Evolutionary conservation across 177 flowering plant species (phyloP), one percentile per base, ranked within the genome.

Genomic region (Tripterygium wilfordii): DNA sequence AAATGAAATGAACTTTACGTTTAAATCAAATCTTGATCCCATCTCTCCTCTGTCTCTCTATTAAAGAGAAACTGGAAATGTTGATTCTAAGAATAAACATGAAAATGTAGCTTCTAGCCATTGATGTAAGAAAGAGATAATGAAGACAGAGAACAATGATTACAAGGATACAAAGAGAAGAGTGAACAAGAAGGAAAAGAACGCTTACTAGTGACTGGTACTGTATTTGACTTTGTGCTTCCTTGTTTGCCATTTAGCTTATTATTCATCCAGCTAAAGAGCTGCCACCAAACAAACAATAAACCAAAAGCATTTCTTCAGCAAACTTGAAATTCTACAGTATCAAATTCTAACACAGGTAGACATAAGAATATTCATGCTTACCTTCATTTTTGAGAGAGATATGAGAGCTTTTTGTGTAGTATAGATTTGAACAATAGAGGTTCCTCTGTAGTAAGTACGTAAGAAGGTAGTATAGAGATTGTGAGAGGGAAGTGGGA

Each of bases 211-310:
- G 43, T 36, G 23, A 51, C 21, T 10, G 79, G 31, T 47, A 30
- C 60, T 9, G 56, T 35, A 45, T 52, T 64, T 32, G 67, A 28
- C 40, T 60, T 67, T 36, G 54, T 68, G 40, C 49, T 69, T 26
- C 41, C 75, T 56, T 74, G 69, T 49, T 55, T 68, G 13, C 86
- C 83, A 67, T 51, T 68, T 6, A 88, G 61, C 72, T 80, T 88
- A 44, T 54, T 81, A 33, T 85, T 88, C 84, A 88, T 66, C 91
- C 96, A 82, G 48, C 73, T 36, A 36, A 82, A 66, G 53, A 82
- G 58, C 88, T 82, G 67, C 65, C 57, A 42, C 10, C 31, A 48
- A 51, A 60, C 38, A 41, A 35, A 3, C n/a, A 6, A 36, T 30
- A 35, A 28, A 12, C 23, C 12, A 12, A 30, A 30, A 30, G 12